Base-by-base conservation (phyloP, 768 basidiomycete genomes). In the Leccinum variicolor region DNA sequence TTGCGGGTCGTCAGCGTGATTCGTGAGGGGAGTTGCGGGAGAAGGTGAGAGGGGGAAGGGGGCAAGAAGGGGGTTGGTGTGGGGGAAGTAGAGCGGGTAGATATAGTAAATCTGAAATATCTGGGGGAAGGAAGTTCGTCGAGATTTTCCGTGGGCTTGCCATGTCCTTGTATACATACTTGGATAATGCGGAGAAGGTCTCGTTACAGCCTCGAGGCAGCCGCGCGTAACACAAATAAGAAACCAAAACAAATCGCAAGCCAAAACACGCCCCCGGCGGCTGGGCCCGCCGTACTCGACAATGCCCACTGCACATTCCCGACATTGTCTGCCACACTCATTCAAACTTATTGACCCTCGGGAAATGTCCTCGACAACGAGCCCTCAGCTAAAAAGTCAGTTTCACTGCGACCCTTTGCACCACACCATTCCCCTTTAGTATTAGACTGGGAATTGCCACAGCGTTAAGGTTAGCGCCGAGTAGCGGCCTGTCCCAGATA, bases 141-240 rank as follows among this genome's bases (percentile, higher is more conserved):
- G 47, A 45, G 67, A 67, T 67, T 62, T 64, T 68, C 65, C 58
- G 62, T 65, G 11, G 36, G 50, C 55, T 45, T 43, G 19, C 41
- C 17, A 43, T 43, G 39, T 51, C 46, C 39, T 64, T 62, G 62
- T 65, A 60, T 68, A 66, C 65, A 59, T 62, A 70, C 68, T 61
- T 47, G 62, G 62, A 58, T 70, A 71, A 65, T 73, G 68, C 60
- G 57, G 64, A 62, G 54, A 60, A 57, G 13, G 26, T 60, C 46
- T 61, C 55, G 62, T 60, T 54, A 55, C 59, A 54, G 25, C 71
- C 69, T 71, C 71, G 71, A 69, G 69, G 71, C 58, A 50, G 55
- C 53, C 62, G 56, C 62, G 56, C 52, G 29, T 33, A 57, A 33
- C 46, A 53, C 31, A 59, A 57, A 62, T 43, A 53, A 53, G 1